Base-by-base conservation (phyloP, 192 early-diverging fungal species). In the Kickxella alabastrina region DNA sequence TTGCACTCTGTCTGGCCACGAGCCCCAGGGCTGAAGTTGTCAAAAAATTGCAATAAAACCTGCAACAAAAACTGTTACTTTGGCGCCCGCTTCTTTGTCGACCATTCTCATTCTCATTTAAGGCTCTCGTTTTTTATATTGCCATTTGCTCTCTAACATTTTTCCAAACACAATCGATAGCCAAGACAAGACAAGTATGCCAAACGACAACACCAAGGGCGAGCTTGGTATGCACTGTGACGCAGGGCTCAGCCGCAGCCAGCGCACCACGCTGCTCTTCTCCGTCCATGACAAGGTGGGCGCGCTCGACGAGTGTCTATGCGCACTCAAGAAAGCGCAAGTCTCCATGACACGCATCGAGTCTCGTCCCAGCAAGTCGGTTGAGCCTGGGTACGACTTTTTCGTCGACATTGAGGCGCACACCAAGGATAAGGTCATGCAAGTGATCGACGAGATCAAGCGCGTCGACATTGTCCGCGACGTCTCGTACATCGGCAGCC, bases 331-430 rank as follows among this genome's bases (percentile, higher is more conserved):
- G 45, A 55, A 69, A 9, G 70, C 84, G 48, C 64, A 82, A 38
- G 81, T 98, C 41, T 93, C 91, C 4, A 80, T 98, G 70, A 89
- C 86, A n/a, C 85, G 90, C 35, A 98, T 98, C 68, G 95, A 98
- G 77, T 92, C 90, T 32, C 88, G 95, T 17, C 92, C 95, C 27
- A 84, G 83, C 71, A 84, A 80, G 59, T 87, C 85, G 5, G 71
- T 75, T 27, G 85, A 85, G 19, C 87, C 84, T 39, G 79, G 87
- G 38, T 98, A 98, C 64, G 90, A 98, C 63, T 93, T 98, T 73
- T 95, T 86, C 68, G 82, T 98, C 36, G 95, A 97, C 64, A 92
- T 97, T 45, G 76, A 83, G 37, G 86, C 91, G 2, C 49, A 57
- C 27, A 63, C 71, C 65, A 65, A 72, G 49, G 70, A 79, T 28